A percentile compares a stretch with the other conserved stretches of the same genome.
These are phyloP conservation scores for Saussurea involucrata DNA, from an alignment of 129 eudicot genomes.

Conservation along the genomic window DNA sequence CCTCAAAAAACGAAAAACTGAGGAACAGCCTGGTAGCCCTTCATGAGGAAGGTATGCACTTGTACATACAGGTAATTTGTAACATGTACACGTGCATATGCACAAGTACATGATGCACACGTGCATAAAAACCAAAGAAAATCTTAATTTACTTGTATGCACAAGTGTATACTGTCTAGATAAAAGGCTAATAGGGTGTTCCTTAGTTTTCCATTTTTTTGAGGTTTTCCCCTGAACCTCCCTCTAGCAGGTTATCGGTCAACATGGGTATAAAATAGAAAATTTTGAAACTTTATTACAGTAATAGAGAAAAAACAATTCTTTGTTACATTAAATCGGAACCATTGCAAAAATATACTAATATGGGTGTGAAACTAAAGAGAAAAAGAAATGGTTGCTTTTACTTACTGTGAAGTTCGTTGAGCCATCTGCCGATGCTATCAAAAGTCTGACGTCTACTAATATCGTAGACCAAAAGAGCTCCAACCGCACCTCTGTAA, in stretches of 20 bases:
- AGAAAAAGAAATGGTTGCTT: neutral
- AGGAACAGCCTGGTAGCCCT: too few relatives aligned
- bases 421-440: constrained; percentile 87
- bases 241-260: neutral
- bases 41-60: too few relatives aligned
- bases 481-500: constrained; percentile 95
- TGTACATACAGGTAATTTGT: too few relatives aligned
- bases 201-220: too few relatives aligned
- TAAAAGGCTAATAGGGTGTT: too few relatives aligned
- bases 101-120: too few relatives aligned
- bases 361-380: neutral
- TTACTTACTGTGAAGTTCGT: constrained; percentile 91
- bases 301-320: neutral
- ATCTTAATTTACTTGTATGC: too few relatives aligned
- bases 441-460: constrained; percentile 83
- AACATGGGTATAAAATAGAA: neutral
- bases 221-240: too few relatives aligned
- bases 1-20: too few relatives aligned
- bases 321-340: neutral
- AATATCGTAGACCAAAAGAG: constrained; percentile 87
- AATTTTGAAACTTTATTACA: neutral
- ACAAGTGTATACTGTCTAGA: too few relatives aligned
- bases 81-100: too few relatives aligned
- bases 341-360: neutral
- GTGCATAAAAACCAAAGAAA: too few relatives aligned